A percentile compares a stretch with the other conserved stretches of the same genome.
phyloP scores from a whole-genome alignment of 768 basidiomycete species.

The Termitomyces sp. region DNA sequence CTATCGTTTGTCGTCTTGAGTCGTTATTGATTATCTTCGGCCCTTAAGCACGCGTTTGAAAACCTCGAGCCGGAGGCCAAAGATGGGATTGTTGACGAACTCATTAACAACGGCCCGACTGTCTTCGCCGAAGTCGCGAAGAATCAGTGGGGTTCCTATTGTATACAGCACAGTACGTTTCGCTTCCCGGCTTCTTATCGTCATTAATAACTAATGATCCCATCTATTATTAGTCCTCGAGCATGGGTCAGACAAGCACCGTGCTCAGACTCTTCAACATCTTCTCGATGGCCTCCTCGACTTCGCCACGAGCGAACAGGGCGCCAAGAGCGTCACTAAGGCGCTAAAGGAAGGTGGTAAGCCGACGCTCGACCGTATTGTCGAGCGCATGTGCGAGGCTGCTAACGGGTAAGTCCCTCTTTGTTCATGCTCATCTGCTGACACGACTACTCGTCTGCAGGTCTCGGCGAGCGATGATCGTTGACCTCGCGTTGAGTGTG shows the following conservation, averaged over 20 bases:
- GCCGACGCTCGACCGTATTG: constrained; percentile 68
- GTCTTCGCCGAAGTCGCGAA: constrained; percentile 76
- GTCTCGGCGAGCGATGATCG: constrained; percentile 76
- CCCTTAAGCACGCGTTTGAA: background rate
- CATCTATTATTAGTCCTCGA: constrained; percentile 50
- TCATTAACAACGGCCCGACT: constrained; percentile 65
- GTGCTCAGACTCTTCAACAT: constrained; percentile 72
- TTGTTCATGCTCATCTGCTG: constrained; percentile 6
- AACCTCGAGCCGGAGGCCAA: constrained; percentile 28
- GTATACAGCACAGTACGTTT: constrained; percentile 75
- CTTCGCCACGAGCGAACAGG: constrained; percentile 79
- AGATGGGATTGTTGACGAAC: constrained; percentile 78
- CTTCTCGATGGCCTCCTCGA: constrained; percentile 72
- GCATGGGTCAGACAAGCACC: constrained; percentile 75
- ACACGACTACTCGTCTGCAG: constrained; percentile 12
- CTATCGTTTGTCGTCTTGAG: background rate
- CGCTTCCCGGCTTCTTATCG: background rate
- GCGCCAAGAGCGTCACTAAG: constrained; percentile 83
- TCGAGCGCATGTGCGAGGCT: constrained; percentile 81
- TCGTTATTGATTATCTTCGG: background rate
- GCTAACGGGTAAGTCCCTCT: constrained; percentile 56
- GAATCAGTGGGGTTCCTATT: constrained; percentile 89
- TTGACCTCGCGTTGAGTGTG: constrained; percentile 78
- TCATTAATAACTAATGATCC: background rate
- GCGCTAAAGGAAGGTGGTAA: constrained; percentile 82